A percentile compares a stretch with the other conserved stretches of the same genome.
These are phyloP conservation scores for Vanderwaltozyma yarrowii DNA, from an alignment of 805 yeast genomes.

Conservation along the genomic window DNA sequence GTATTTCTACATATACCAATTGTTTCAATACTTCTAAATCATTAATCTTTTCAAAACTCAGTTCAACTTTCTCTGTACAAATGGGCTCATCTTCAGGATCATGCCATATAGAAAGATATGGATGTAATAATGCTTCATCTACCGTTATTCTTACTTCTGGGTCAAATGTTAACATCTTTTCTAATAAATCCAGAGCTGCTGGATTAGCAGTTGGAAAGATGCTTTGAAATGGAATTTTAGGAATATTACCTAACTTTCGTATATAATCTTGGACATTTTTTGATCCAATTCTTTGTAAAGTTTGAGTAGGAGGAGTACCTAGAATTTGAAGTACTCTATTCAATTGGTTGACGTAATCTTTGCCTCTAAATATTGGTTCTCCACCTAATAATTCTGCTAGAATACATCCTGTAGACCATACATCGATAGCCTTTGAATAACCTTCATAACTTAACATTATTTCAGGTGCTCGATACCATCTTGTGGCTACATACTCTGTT, in stretches of 20 bases:
- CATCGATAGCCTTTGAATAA: constrained; percentile 91
- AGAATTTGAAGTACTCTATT: constrained; percentile 75
- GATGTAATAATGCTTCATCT: constrained; percentile 79
- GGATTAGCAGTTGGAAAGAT: constrained; percentile 83
- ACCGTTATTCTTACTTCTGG: constrained; percentile 79
- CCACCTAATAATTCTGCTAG: constrained; percentile 90
- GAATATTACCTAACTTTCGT: constrained; percentile 73
- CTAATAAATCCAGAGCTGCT: constrained; percentile 70
- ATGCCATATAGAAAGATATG: constrained; percentile 81
- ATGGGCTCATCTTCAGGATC: constrained; percentile 87
- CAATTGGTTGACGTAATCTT: constrained; percentile 91
- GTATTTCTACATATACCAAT: constrained; percentile 62
- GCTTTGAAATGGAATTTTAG: constrained; percentile 58
- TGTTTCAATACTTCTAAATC: constrained; percentile 65
- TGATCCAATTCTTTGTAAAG: constrained; percentile 63
- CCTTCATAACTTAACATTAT: constrained; percentile 91
- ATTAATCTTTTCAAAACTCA: constrained; percentile 68
- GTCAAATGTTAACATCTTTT: constrained; percentile 73
- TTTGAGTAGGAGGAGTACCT: constrained; percentile 84
- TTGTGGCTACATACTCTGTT: constrained; percentile 95
- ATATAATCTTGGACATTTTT: constrained; percentile 88
- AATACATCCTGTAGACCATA: constrained; percentile 98
- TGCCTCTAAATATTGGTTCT: constrained; percentile 85
- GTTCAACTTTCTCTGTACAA: constrained; percentile 73
- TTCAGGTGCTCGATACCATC: constrained; percentile 99